Evolutionary conservation across 2,329 filamentous ascomycete species (phyloP).

Genomic region (Aspergillus phoenicis): DNA sequence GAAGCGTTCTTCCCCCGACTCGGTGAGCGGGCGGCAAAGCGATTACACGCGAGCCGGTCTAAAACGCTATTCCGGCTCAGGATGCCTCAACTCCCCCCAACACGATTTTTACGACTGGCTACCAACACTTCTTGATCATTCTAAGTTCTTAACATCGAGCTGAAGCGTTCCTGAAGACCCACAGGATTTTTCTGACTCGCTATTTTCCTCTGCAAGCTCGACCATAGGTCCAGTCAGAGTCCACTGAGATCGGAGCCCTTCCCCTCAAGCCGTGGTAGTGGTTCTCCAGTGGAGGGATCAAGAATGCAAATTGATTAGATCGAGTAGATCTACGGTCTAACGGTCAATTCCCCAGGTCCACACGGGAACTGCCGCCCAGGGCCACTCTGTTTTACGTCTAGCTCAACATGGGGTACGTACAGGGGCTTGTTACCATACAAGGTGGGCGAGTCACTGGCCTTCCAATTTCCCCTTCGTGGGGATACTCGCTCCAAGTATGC

Average conservation of each 20-base stretch:
- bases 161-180: neutral
- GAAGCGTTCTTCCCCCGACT: conserved; percentile 5
- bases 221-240: neutral
- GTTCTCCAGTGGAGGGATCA: neutral
- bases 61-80: conserved; percentile 8
- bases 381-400: conserved; percentile 6
- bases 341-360: conserved; percentile 1
- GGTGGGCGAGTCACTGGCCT: neutral
- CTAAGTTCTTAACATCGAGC: neutral
- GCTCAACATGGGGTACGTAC: neutral
- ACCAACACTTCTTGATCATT: neutral
- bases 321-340: conserved; percentile 1
- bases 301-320: neutral
- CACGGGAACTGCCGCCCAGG: conserved; percentile 9
- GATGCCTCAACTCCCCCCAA: conserved; percentile 2
- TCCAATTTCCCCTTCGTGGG: neutral
- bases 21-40: conserved; percentile 4
- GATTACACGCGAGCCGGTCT: neutral
- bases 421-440: neutral
- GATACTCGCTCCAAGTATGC: neutral
- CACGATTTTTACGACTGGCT: neutral
- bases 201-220: neutral
- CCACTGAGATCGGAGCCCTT: neutral
- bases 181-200: neutral
- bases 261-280: neutral